Conservation (phyloP, 2,329 filamentous ascomycete species). For the Periglandula ipomoeae region DNA sequence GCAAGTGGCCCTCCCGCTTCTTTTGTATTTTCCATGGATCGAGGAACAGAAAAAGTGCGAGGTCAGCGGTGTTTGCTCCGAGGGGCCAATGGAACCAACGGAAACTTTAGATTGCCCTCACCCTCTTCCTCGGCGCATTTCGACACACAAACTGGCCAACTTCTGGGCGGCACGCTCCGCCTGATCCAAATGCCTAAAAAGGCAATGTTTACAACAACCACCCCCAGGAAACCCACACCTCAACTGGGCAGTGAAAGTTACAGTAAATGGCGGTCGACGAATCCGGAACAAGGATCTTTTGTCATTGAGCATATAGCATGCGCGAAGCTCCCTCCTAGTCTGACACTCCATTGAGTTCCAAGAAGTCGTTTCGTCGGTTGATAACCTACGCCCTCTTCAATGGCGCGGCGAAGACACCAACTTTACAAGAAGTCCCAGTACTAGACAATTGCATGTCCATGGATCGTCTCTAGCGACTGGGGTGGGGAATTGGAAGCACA, state of each 20-base stretch:
- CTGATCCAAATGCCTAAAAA: background rate
- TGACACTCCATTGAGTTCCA: too few species aligned
- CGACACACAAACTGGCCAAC: background rate
- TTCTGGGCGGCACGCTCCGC: background rate
- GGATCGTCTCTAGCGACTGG: conserved; percentile 1
- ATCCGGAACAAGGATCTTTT: conserved; percentile 1
- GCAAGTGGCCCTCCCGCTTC: background rate
- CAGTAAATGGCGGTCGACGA: background rate
- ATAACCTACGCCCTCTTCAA: background rate
- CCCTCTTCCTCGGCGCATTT: too few species aligned
- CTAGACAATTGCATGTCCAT: conserved; percentile 2
- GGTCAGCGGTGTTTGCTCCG: background rate
- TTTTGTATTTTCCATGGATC: too few species aligned
- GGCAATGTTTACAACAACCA: background rate
- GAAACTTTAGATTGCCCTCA: too few species aligned
- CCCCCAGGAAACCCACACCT: too few species aligned
- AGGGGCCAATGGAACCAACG: too few species aligned
- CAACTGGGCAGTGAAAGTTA: background rate
- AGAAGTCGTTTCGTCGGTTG: background rate
- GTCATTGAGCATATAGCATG: background rate
- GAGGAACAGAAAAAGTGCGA: too few species aligned
- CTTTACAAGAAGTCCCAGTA: background rate
- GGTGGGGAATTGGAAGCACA: background rate
- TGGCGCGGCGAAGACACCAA: too few species aligned
- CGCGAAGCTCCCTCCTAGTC: background rate